A percentile compares a stretch with the other conserved stretches of the same genome.
These are phyloP conservation scores for Rhizopogon vulgaris DNA, from an alignment of 768 basidiomycete species.

Conservation along the genomic window DNA sequence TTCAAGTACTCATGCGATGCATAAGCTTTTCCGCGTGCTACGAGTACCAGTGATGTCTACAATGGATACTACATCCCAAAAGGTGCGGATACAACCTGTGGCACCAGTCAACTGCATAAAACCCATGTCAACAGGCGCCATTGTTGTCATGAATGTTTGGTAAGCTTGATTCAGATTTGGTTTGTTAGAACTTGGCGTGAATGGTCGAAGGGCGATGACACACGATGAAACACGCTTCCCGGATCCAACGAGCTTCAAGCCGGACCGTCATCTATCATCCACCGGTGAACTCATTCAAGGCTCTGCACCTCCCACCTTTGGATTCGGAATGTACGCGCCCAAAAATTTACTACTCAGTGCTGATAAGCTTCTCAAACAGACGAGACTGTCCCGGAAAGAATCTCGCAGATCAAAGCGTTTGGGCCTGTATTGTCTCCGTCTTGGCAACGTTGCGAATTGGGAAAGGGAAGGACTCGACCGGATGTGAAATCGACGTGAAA, in stretches of 20 bases:
- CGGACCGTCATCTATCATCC: conserved; percentile 44
- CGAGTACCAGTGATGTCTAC: conserved; percentile 18
- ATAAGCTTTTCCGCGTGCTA: conserved; percentile 19
- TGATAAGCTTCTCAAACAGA: conserved; percentile 9
- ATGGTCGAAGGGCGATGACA: conserved; percentile 32
- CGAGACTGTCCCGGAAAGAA: conserved; percentile 29
- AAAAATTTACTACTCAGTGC: not conserved
- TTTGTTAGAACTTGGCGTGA: not conserved
- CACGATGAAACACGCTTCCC: conserved; percentile 48
- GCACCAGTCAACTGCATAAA: not conserved
- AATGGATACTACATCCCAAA: conserved; percentile 26
- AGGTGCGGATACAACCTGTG: conserved; percentile 9
- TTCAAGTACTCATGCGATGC: not conserved
- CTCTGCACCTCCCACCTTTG: conserved; percentile 4
- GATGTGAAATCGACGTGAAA: conserved; percentile 22
- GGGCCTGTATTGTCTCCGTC: conserved; percentile 24
- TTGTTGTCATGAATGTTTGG: conserved; percentile 22
- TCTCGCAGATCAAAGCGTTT: conserved; percentile 27
- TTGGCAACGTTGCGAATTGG: conserved; percentile 23
- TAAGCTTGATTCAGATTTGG: conserved; percentile 1
- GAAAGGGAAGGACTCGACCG: conserved; percentile 21
- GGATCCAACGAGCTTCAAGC: conserved; percentile 46
- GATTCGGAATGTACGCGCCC: conserved; percentile 20
- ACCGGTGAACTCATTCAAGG: conserved; percentile 11
- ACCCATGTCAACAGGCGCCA: conserved; percentile 7